Conservation (phyloP, 441 rosid genomes). For the Croton laevigatus region DNA sequence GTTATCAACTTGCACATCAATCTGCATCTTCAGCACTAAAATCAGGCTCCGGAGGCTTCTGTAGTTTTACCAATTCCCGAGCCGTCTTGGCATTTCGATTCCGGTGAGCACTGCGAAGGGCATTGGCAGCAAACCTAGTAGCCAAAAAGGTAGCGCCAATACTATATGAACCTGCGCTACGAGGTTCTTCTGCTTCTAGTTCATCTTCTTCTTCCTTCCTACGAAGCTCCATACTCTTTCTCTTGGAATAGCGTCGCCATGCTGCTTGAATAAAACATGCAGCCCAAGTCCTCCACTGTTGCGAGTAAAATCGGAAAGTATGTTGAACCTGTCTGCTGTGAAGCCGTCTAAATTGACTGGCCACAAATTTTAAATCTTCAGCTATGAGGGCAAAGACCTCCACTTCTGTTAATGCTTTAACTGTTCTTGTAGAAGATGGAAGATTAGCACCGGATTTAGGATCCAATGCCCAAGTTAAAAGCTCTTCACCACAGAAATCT, state of each 20-base stretch:
- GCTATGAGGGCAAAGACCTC: slow-evolving; percentile 88
- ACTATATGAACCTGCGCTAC: slow-evolving; percentile 53
- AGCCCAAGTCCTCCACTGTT: slow-evolving; percentile 99
- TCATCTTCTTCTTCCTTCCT: slow-evolving; percentile 65
- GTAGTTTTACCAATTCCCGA: slow-evolving; percentile 69
- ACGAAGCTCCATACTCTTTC: slow-evolving; percentile 71
- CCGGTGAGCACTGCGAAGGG: slow-evolving; percentile 79
- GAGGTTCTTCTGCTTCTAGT: slow-evolving; percentile 38
- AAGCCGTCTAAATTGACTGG: slow-evolving; percentile 84
- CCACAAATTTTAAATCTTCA: slow-evolving; percentile 91
- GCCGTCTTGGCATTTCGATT: slow-evolving; percentile 71
- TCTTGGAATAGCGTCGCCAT: slow-evolving; percentile 83
- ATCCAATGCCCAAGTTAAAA: slow-evolving; percentile 93
- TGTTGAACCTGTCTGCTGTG: slow-evolving; percentile 97
- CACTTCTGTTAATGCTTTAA: slow-evolving; percentile 76
- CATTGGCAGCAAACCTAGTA: slow-evolving; percentile 89
- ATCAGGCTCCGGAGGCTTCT: slow-evolving; percentile 93
- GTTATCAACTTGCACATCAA: slow-evolving; percentile 27
- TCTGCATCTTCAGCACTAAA: slow-evolving; percentile 82
- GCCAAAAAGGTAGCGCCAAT: slow-evolving; percentile 92
- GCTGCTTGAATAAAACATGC: slow-evolving; percentile 97
- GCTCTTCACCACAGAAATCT: slow-evolving; percentile 94
- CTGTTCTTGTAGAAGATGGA: slow-evolving; percentile 92
- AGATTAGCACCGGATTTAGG: slow-evolving; percentile 81
- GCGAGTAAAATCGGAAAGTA: slow-evolving; percentile 92